These are phyloP conservation scores for Metrosideros polymorpha DNA, from an alignment of 441 rosid genomes.

Conservation along the genomic window DNA sequence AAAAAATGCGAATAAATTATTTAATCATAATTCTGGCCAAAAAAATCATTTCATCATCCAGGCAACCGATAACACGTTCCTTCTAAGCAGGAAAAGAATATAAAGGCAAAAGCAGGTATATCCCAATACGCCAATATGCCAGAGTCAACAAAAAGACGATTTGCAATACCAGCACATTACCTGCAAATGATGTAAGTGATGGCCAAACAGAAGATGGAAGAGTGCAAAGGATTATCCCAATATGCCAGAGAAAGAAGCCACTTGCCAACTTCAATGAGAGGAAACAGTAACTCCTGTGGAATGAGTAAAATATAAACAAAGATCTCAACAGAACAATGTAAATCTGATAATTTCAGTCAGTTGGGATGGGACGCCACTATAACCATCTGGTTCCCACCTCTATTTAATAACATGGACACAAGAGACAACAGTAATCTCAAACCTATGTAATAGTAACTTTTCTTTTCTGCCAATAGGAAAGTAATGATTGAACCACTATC, in stretches of 20 bases:
- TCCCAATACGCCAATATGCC: neutral
- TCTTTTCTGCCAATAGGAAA: neutral
- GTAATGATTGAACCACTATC: neutral
- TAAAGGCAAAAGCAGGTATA: neutral
- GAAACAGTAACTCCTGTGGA: slow-evolving; percentile 65
- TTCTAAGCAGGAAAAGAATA: neutral
- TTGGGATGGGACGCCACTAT: neutral
- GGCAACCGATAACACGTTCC: neutral
- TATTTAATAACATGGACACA: neutral
- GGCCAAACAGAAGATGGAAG: slow-evolving; percentile 63
- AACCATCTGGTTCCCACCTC: neutral
- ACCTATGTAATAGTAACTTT: neutral
- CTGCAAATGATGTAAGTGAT: slow-evolving; percentile 51
- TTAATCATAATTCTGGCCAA: neutral
- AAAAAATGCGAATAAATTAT: neutral
- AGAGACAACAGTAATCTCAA: neutral
- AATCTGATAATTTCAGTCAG: neutral
- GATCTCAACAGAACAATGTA: neutral
- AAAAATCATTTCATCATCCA: neutral
- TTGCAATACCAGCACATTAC: slow-evolving; percentile 13
- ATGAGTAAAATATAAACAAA: neutral
- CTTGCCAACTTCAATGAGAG: slow-evolving; percentile 53
- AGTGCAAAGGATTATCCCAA: slow-evolving; percentile 78
- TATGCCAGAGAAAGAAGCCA: slow-evolving; percentile 42
- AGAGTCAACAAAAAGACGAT: neutral